phyloP scores from a whole-genome alignment of 1,284 basidiomycete species.

The Apiotrichum gracile region DNA sequence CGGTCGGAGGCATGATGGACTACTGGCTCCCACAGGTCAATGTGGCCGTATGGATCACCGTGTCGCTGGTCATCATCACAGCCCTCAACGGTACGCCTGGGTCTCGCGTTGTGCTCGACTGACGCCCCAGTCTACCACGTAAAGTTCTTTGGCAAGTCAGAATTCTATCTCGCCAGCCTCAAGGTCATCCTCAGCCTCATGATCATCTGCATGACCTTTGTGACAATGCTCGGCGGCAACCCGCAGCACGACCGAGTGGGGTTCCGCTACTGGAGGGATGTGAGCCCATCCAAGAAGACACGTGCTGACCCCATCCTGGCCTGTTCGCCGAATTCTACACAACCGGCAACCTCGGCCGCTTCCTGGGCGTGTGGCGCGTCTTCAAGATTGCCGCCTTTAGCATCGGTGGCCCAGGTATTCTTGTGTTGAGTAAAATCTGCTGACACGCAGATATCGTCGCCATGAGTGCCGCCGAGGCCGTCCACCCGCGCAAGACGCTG shows the following conservation, averaged over 20 bases:
- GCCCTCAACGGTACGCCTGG: constrained; percentile 11
- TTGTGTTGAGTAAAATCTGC: constrained; percentile 7
- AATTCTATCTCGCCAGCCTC: constrained; percentile 17
- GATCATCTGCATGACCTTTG: constrained; percentile 27
- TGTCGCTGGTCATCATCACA: constrained; percentile 17
- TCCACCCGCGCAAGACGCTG: constrained; percentile 52
- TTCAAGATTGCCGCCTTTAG: constrained; percentile 30
- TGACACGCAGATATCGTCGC: constrained; percentile 15
- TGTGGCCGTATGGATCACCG: constrained; percentile 19
- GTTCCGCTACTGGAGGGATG: constrained; percentile 30
- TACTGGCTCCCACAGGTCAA: constrained; percentile 25
- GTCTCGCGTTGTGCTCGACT: background rate
- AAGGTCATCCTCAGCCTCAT: constrained; percentile 25
- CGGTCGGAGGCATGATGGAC: constrained; percentile 21
- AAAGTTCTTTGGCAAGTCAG: constrained; percentile 18
- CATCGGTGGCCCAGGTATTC: constrained; percentile 23
- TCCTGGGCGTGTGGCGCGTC: constrained; percentile 26
- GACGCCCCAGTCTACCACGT: constrained; percentile 1
- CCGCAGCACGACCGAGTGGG: constrained; percentile 24
- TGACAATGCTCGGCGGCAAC: constrained; percentile 31
- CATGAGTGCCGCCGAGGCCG: constrained; percentile 28
- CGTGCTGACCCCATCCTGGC: constrained; percentile 15
- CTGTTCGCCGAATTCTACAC: constrained; percentile 13
- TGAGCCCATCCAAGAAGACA: constrained; percentile 4
- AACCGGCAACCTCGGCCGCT: constrained; percentile 12